These are phyloP conservation scores for Pseudocercospora vitis DNA, from an alignment of 2,329 filamentous ascomycete genomes.

Conservation along the genomic window DNA sequence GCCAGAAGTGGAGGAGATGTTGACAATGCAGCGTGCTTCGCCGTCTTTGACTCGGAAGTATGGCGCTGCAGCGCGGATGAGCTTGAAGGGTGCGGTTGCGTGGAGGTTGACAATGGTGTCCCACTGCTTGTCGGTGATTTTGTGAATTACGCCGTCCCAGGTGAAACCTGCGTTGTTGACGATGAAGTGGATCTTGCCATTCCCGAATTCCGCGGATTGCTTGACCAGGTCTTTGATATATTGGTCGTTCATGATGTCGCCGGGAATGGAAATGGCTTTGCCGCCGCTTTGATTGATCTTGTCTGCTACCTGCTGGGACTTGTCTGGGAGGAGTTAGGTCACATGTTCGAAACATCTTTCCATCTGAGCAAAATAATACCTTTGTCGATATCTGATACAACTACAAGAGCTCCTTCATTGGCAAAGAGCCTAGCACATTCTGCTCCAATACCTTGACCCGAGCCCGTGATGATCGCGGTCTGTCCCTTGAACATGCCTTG, in stretches of 20 bases:
- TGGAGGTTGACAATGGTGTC: slow-evolving; percentile 82
- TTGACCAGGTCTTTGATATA: slow-evolving; percentile 73
- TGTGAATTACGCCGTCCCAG: slow-evolving; percentile 91
- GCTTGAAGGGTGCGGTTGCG: slow-evolving; percentile 80
- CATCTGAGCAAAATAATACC: no score
- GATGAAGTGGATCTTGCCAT: slow-evolving; percentile 85
- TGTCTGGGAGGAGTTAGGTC: slow-evolving; percentile 53
- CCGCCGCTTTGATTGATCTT: slow-evolving; percentile 67
- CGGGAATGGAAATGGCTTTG: slow-evolving; percentile 69
- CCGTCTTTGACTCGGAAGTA: slow-evolving; percentile 87
- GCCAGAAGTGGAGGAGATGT: slow-evolving; percentile 79
- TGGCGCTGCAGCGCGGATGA: slow-evolving; percentile 74
- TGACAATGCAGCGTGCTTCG: slow-evolving; percentile 75
- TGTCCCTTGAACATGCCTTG: slow-evolving; percentile 76
- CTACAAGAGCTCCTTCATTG: slow-evolving; percentile 81
- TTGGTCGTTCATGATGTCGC: slow-evolving; percentile 70
- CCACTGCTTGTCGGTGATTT: slow-evolving; percentile 90
- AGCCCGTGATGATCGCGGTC: slow-evolving; percentile 75
- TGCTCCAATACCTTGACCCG: slow-evolving; percentile 69
- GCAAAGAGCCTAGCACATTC: slow-evolving; percentile 77
- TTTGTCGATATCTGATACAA: slow-evolving; percentile 79
- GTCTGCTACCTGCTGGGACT: slow-evolving; percentile 66
- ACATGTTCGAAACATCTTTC: no score
- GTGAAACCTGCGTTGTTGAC: slow-evolving; percentile 92
- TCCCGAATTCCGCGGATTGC: slow-evolving; percentile 74